Conservation (phyloP, 163 green algal genomes). For the Smithsoniella earleae region DNA sequence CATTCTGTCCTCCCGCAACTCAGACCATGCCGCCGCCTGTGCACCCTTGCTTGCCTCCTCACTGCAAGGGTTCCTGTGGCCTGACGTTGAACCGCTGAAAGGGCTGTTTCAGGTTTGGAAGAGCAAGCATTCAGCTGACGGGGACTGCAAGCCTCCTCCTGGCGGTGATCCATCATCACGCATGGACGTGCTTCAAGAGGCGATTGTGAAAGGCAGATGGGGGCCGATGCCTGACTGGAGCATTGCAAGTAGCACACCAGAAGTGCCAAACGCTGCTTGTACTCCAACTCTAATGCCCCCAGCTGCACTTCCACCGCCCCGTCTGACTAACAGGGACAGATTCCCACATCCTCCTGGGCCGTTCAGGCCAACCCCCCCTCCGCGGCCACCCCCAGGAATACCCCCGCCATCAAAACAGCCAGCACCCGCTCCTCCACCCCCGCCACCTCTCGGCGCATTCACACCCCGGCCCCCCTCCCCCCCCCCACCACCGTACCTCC, state of each 20-base stretch:
- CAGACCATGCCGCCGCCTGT: not conserved
- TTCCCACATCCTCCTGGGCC: not conserved
- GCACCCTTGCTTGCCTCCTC: not conserved
- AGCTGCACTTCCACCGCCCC: too few species aligned
- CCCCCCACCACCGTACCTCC: not conserved
- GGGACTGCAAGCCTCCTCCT: too few species aligned
- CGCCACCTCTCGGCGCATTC: not conserved
- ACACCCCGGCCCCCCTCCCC: not conserved
- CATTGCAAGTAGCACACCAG: too few species aligned
- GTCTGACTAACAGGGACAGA: too few species aligned
- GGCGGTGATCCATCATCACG: too few species aligned
- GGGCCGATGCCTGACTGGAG: too few species aligned
- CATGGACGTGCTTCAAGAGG: too few species aligned
- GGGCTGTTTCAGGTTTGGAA: not conserved
- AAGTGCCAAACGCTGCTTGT: too few species aligned
- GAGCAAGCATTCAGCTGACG: not conserved
- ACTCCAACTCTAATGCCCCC: too few species aligned
- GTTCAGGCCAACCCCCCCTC: not conserved
- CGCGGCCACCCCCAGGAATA: not conserved
- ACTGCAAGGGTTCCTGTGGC: not conserved
- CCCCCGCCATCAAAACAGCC: not conserved
- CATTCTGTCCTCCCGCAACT: not conserved
- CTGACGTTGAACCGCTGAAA: not conserved
- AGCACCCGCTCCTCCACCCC: not conserved
- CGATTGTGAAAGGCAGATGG: too few species aligned